Base-by-base conservation (phyloP, 2,329 filamentous ascomycete genomes). In the Massarina eburnea region DNA sequence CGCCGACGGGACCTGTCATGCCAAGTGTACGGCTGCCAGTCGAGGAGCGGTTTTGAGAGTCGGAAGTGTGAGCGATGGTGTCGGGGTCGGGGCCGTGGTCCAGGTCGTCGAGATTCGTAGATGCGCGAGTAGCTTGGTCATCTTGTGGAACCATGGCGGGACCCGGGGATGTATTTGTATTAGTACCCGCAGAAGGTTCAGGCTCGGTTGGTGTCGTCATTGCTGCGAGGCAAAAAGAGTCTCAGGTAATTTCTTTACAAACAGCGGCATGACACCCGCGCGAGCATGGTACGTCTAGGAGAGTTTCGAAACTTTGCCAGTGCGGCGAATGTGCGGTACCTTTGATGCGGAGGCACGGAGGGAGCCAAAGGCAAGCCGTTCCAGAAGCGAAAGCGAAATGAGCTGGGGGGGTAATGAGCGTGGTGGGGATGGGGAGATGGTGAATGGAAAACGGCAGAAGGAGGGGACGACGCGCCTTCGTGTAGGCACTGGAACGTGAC, bases 91-190 rank as follows among this genome's bases (percentile, higher is more conserved):
- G 77, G 71, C 80, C 76, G 53, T 80, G 77, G 29, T 78, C 34
- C 19, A 71, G 69, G 43, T 77, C 73, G 38, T 72, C 77, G 71
- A 14, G 9, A 80, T 76, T 78, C 38, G 70, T 71, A 54, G 78
- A 72, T 57, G 82, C 79, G n/a, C 85, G 89, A 79, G 89, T 85
- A 83, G 82, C 46, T 85, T 88, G 21, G 86, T 89, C 42, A 88
- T 85, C 46, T 19, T 54, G 52, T 82, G 56, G 19, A 27, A 56
- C 46, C 37, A 48, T 53, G 38, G 55, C 26, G 40, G 58, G 46
- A 46, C 50, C 53, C 40, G 57, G 45, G 43, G 45, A 51, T 33
- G 47, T 49, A 47, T 48, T 48, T 36, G 46, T 45, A 43, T 38
- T 21, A 24, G 46, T 41, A 32, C 44, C 34, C 12, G 18, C 20